A percentile compares a stretch with the other conserved stretches of the same genome.
phyloP scores from a whole-genome alignment of 108 stramenopile species.

The Cyclotella kingstonii region DNA sequence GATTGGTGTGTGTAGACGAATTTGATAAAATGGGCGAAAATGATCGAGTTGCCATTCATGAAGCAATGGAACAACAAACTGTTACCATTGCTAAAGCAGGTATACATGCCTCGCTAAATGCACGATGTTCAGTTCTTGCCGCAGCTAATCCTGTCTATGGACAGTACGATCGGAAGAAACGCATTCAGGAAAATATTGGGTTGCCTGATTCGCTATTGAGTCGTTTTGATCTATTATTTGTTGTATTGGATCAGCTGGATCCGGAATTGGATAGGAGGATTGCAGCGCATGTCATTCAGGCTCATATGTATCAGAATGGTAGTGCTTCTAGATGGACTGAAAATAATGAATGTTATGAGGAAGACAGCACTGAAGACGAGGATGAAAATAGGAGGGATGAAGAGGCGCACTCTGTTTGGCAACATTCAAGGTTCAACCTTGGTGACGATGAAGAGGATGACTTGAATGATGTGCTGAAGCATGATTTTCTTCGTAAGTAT shows the following conservation, averaged over 20 bases:
- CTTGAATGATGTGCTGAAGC: constrained; percentile 75
- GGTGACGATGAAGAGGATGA: constrained; percentile 54
- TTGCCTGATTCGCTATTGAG: constrained; percentile 97
- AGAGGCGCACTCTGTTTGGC: constrained; percentile 72
- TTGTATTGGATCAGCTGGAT: constrained; percentile 98
- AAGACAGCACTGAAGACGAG: constrained; percentile 56
- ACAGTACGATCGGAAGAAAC: constrained; percentile 93
- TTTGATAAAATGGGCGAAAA: constrained; percentile 92
- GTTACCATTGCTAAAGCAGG: constrained; percentile 99
- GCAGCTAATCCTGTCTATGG: constrained; percentile 99
- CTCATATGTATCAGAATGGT: constrained; percentile 93
- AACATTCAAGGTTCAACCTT: constrained; percentile 48
- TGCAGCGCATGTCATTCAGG: constrained; percentile 93
- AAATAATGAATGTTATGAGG: constrained; percentile 81
- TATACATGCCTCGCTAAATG: constrained; percentile 93
- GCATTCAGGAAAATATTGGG: constrained; percentile 98
- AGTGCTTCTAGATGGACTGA: constrained; percentile 66
- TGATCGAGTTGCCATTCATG: constrained; percentile 98
- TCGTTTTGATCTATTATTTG: constrained; percentile 99
- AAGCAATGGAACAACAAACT: constrained; percentile 99
- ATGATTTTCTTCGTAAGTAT: constrained; percentile 97
- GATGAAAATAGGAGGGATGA: constrained; percentile 29
- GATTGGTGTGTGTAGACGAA: constrained; percentile 99
- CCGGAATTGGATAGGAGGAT: constrained; percentile 92
- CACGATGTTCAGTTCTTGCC: constrained; percentile 96